These are phyloP conservation scores for Plectosphaerella sp. DNA, from an alignment of 2,329 filamentous ascomycete genomes.

Conservation along the genomic window DNA sequence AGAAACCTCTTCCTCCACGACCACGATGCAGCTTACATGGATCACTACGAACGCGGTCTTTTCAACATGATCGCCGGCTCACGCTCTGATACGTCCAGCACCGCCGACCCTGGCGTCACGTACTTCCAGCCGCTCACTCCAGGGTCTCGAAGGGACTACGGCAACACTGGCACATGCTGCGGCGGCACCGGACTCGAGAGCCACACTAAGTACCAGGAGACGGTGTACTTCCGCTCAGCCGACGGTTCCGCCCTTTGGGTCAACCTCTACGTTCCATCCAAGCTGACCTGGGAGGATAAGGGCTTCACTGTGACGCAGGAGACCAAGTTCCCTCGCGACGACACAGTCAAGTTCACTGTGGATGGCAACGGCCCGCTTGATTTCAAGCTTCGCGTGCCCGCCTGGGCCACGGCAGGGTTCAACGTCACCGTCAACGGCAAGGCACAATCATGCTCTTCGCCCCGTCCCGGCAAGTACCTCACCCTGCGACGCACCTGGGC, in stretches of 20 bases:
- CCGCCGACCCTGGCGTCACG: constrained; percentile 19
- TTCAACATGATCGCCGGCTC: constrained; percentile 27
- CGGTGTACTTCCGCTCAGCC: constrained; percentile 25
- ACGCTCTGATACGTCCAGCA: constrained; percentile 17
- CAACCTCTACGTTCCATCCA: constrained; percentile 24
- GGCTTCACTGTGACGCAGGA: constrained; percentile 21
- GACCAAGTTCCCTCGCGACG: constrained; percentile 21
- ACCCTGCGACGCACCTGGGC: constrained; percentile 22
- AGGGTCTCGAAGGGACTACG: constrained; percentile 19
- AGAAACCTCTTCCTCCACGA: constrained; percentile 25
- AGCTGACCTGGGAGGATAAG: constrained; percentile 21
- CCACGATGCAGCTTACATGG: constrained; percentile 26
- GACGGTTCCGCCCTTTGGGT: constrained; percentile 24
- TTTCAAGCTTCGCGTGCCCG: constrained; percentile 23
- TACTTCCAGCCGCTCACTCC: constrained; percentile 26
- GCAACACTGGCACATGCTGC: constrained; percentile 26
- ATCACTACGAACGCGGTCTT: constrained; percentile 25
- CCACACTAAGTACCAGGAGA: constrained; percentile 28
- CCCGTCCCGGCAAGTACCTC: constrained; percentile 20
- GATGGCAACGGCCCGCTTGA: constrained; percentile 19
- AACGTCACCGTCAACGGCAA: constrained; percentile 21
- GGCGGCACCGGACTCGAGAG: constrained; percentile 26
- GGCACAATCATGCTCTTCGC: constrained; percentile 5
- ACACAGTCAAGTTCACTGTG: constrained; percentile 19
- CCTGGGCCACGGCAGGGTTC: constrained; percentile 21